phyloP scores from a whole-genome alignment of 1,284 basidiomycete species.

The Marasmius sp. region DNA sequence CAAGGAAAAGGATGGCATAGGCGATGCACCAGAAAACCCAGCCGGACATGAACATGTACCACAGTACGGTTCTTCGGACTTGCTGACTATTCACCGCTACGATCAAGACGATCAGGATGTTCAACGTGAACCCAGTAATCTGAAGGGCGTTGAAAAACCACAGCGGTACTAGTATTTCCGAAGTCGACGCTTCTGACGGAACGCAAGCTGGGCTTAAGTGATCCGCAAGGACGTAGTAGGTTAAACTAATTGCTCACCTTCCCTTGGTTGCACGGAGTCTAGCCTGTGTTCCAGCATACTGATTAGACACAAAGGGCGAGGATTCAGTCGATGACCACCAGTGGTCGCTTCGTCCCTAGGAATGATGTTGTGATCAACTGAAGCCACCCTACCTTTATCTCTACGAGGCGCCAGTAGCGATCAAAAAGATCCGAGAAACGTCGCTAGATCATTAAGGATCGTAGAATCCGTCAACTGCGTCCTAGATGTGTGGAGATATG shows the following conservation, averaged over 20 bases:
- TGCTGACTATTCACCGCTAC: not conserved
- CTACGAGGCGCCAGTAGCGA: too few species aligned
- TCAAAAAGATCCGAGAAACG: too few species aligned
- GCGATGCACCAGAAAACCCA: not conserved
- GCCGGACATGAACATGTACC: not conserved
- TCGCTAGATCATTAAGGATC: too few species aligned
- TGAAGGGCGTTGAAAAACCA: not conserved
- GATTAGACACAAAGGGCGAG: too few species aligned
- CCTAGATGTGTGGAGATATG: too few species aligned
- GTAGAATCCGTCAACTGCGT: too few species aligned
- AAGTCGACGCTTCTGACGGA: not conserved
- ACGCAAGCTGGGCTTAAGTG: not conserved
- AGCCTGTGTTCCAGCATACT: too few species aligned
- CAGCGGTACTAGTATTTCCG: not conserved
- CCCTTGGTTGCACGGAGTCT: too few species aligned
- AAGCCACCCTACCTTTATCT: too few species aligned
- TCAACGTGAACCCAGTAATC: not conserved
- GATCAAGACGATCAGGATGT: not conserved
- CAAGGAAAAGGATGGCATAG: not conserved
- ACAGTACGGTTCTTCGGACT: not conserved
- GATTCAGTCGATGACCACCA: too few species aligned
- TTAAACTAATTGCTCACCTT: not conserved
- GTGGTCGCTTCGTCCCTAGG: too few species aligned
- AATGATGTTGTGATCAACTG: too few species aligned
- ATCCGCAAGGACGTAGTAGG: not conserved